Evolutionary conservation across 139 green algal genomes (phyloP), one percentile per base, ranked within the genome.

Genomic region (Medakamo hakoo): DNA sequence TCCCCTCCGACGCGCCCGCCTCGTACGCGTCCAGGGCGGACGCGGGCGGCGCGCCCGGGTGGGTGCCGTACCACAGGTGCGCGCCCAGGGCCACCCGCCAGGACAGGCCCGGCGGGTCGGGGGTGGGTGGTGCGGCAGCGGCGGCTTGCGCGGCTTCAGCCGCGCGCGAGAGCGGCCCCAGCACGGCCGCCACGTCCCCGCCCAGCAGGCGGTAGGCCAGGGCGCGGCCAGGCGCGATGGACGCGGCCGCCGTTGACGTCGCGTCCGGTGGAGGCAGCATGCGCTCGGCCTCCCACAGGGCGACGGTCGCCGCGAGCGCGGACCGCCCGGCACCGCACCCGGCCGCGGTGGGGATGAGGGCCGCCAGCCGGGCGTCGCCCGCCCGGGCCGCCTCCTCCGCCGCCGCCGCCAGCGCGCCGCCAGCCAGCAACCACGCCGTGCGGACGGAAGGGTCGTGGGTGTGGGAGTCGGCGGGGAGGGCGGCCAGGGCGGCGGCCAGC

Each of bases 1-100:
- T 29, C 59, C 29, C 63, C 5, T 23, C 32, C 27, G 29, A 25
- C 3, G 62, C 30, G 1, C 57, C 57, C 0, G 20, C 60, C 1
- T 31, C 30, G 27, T 67, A 80, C 1, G 59, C 24, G 4, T 61
- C 52, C 4, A 79, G 27, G 5, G 63, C 66, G 0, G 63, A 63
- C 1, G 32, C 56, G 4, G 75, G 40, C 4, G 49, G 24, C 27
- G 67, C 68, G 26, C 32, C 65, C 29, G 67, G 69, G 24, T 30
- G 59, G 23, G 32, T 49, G 32, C 63, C 67, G 57, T 78, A 80
- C 69, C 84, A 91, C 18, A 92, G 66, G 29, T 86, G 65, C 55
- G 92, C 60, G 1, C 81, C 88, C 23, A 95, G 72, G 24, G 78
- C 73, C 27, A 80, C 74, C n/a, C 86, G 79, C 88, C 88, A 95